Evolutionary conservation across 257 asterid genomes (phyloP).

Genomic region (Lavandula angustifolia): DNA sequence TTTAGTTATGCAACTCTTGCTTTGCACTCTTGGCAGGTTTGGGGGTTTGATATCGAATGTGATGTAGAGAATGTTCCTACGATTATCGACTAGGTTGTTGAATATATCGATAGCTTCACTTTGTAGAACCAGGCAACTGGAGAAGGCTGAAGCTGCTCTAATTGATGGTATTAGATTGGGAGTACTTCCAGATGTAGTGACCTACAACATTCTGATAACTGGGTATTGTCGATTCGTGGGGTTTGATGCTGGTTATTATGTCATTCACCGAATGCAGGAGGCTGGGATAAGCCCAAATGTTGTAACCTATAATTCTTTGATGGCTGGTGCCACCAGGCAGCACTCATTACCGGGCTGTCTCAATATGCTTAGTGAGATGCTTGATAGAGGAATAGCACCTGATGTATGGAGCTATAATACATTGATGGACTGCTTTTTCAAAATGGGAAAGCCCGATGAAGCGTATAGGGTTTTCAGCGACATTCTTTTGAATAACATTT

Average conservation of each 20-base stretch:
- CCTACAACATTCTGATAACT: conserved; percentile 78
- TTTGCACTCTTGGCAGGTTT: conserved; percentile 42
- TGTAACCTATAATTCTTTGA: conserved; percentile 74
- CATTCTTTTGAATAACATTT: conserved; percentile 46
- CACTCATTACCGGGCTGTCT: conserved; percentile 47
- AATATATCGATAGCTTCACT: conserved; percentile 78
- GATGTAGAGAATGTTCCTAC: conserved; percentile 56
- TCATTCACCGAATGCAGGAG: conserved; percentile 70
- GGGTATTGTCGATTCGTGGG: conserved; percentile 70
- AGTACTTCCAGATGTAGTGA: conserved; percentile 71
- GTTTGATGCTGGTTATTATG: conserved; percentile 63
- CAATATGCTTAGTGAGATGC: conserved; percentile 76
- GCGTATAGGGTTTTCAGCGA: conserved; percentile 66
- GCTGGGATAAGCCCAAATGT: conserved; percentile 74
- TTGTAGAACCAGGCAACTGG: conserved; percentile 74
- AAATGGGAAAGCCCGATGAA: conserved; percentile 64
- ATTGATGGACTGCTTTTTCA: conserved; percentile 74
- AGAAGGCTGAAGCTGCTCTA: conserved; percentile 79
- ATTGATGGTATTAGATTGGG: conserved; percentile 79
- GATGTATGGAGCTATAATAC: conserved; percentile 86
- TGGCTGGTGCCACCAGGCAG: conserved; percentile 69
- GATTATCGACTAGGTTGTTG: conserved; percentile 68
- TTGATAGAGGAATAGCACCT: conserved; percentile 54
- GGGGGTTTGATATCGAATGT: conserved; percentile 33
- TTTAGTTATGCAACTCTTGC: conserved; percentile 5